Percentiles rank a stretch among this genome's conserved stretches.
These are phyloP conservation scores for Hyphopichia fennica DNA, from an alignment of 1,139 yeast species.

Conservation along the genomic window DNA sequence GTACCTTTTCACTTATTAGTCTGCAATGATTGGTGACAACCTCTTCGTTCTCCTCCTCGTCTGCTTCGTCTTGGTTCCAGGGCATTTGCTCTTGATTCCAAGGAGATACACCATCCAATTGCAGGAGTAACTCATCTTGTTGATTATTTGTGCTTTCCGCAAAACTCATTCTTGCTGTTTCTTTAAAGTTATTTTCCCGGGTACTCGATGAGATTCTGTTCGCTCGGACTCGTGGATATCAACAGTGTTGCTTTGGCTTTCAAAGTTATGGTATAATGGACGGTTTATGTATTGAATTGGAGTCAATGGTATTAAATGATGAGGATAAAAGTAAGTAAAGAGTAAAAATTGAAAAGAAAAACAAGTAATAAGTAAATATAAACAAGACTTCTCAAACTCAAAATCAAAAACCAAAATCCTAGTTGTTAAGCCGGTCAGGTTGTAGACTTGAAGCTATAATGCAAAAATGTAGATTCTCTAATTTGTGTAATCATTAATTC, in stretches of 20 bases:
- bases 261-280: too few species aligned
- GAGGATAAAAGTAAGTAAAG: neutral
- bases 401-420: neutral
- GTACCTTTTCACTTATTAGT: neutral
- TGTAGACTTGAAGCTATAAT: neutral
- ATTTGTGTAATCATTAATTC: neutral
- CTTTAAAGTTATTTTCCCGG: too few species aligned
- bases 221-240: too few species aligned
- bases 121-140: constrained; percentile 3
- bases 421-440: neutral
- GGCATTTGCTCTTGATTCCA: too few species aligned
- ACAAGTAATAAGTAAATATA: neutral
- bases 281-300: too few species aligned
- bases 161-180: constrained; percentile 9
- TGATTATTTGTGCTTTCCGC: constrained; percentile 9
- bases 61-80: too few species aligned
- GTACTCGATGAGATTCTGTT: too few species aligned
- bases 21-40: neutral
- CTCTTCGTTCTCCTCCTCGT: too few species aligned
- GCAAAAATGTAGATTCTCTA: neutral
- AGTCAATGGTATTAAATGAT: neutral
- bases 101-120: constrained; percentile 1
- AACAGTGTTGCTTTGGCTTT: neutral
- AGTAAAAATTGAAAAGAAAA: neutral
- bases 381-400: neutral